A percentile compares a stretch with the other conserved stretches of the same genome.
Evolutionary conservation across 495 filamentous ascomycete species (phyloP).

Genomic region (Emericellopsis terricola): DNA sequence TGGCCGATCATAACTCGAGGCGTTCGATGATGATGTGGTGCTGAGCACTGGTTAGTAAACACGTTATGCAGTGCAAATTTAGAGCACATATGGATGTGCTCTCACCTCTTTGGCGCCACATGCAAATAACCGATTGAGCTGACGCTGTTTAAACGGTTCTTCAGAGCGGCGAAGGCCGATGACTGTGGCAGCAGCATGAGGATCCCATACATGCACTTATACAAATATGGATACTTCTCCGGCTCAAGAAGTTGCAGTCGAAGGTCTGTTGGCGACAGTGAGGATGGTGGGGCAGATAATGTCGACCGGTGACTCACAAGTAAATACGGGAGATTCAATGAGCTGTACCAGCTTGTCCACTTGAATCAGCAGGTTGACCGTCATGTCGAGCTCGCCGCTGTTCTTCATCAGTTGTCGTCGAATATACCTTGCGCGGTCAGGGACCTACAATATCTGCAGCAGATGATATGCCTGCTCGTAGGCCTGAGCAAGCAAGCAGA

Average conservation of each 20-base stretch:
- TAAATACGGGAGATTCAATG: constrained; percentile 94
- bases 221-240: constrained; percentile 86
- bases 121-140: constrained; percentile 94
- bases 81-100: constrained; percentile 3
- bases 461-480: constrained; percentile 98
- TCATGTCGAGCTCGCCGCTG: constrained; percentile 96
- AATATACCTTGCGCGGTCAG: neutral
- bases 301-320: constrained; percentile 36
- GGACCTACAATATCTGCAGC: constrained; percentile 76
- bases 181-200: constrained; percentile 97
- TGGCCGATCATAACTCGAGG: constrained; percentile 51
- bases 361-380: constrained; percentile 94
- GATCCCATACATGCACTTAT: constrained; percentile 95
- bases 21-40: constrained; percentile 24
- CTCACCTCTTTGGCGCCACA: constrained; percentile 57
- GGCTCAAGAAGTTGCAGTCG: constrained; percentile 96
- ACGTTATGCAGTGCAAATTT: constrained; percentile 6
- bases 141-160: constrained; percentile 92
- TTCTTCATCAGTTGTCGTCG: constrained; percentile 10
- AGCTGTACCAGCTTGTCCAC: constrained; percentile 98
- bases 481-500: constrained; percentile 90
- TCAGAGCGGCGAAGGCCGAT: constrained; percentile 88
- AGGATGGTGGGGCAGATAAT: neutral
- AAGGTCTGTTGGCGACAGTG: constrained; percentile 39
- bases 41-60: constrained; percentile 14